Evolutionary conservation across 768 basidiomycete genomes (phyloP).

Genomic region (Lyophyllum atratum): DNA sequence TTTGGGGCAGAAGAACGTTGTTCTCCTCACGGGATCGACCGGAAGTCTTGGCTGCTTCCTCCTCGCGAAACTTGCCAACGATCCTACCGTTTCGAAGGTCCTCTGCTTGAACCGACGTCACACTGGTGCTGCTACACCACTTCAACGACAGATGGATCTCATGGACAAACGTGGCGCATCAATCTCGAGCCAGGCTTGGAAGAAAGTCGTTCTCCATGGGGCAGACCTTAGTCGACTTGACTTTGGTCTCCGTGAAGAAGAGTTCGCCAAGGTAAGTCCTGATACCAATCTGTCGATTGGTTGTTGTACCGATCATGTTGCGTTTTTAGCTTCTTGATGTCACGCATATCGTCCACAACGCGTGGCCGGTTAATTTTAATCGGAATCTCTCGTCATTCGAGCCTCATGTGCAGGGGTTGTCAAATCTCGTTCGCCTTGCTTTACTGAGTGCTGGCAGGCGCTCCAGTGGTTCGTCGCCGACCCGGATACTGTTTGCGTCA

Average conservation of each 20-base stretch:
- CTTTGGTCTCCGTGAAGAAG: slow-evolving; percentile 26
- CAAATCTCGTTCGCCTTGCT: slow-evolving; percentile 32
- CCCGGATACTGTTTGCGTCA: slow-evolving; percentile 38
- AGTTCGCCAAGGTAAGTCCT: slow-evolving; percentile 25
- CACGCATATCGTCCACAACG: slow-evolving; percentile 35
- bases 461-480: slow-evolving; percentile 12
- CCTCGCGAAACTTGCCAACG: slow-evolving; percentile 26
- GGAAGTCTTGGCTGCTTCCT: slow-evolving; percentile 38
- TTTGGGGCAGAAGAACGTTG: slow-evolving; percentile 19
- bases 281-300: background rate
- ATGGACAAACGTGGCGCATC: slow-evolving; percentile 31
- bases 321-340: slow-evolving; percentile 22
- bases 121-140: slow-evolving; percentile 12
- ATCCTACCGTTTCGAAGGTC: slow-evolving; percentile 27
- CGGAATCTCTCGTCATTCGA: slow-evolving; percentile 43
- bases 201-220: slow-evolving; percentile 29
- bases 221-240: slow-evolving; percentile 26
- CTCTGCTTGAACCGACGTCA: slow-evolving; percentile 32
- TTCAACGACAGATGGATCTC: slow-evolving; percentile 28
- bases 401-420: slow-evolving; percentile 35
- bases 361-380: slow-evolving; percentile 50
- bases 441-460: slow-evolving; percentile 22
- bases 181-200: slow-evolving; percentile 26
- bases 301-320: slow-evolving; percentile 2
- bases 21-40: slow-evolving; percentile 39